Conservation (phyloP, 2,329 filamentous ascomycete genomes). For the Fusarium piperis region DNA sequence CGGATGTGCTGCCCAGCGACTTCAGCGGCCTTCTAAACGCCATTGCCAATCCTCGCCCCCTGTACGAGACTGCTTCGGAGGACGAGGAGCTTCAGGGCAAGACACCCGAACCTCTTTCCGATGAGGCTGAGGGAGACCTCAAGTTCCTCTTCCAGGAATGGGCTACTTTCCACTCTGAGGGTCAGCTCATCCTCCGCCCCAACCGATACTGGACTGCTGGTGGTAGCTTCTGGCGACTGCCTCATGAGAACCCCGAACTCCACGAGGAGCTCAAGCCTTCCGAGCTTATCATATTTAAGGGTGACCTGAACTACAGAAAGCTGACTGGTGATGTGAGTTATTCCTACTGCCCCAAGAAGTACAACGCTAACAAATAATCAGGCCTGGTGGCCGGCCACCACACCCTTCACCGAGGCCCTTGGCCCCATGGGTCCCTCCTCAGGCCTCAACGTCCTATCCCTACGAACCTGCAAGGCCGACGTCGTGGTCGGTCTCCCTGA, state of each 20-base stretch:
- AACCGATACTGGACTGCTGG: slow-evolving; percentile 92
- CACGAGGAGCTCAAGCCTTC: slow-evolving; percentile 81
- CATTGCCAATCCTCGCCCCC: slow-evolving; percentile 78
- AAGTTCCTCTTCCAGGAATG: slow-evolving; percentile 84
- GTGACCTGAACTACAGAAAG: slow-evolving; percentile 96
- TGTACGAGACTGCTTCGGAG: slow-evolving; percentile 80
- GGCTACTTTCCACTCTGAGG: slow-evolving; percentile 82
- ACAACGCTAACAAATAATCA: slow-evolving; percentile 29
- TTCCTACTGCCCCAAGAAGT: background rate
- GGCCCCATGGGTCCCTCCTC: slow-evolving; percentile 85
- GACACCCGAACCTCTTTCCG: slow-evolving; percentile 69
- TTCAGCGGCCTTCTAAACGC: slow-evolving; percentile 84
- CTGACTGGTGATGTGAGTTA: slow-evolving; percentile 82
- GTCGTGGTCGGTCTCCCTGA: slow-evolving; percentile 87
- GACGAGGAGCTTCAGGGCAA: slow-evolving; percentile 69
- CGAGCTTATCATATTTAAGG: slow-evolving; percentile 95
- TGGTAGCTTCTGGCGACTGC: slow-evolving; percentile 90
- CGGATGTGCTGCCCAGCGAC: slow-evolving; percentile 88
- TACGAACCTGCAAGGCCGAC: slow-evolving; percentile 96
- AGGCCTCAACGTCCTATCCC: slow-evolving; percentile 83
- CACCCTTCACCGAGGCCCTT: slow-evolving; percentile 84
- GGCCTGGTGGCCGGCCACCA: slow-evolving; percentile 81
- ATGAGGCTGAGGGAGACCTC: slow-evolving; percentile 73
- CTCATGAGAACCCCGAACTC: slow-evolving; percentile 72
- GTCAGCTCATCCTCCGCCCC: slow-evolving; percentile 82